Base-by-base conservation (phyloP, 2,329 filamentous ascomycete species). In the Dactylonectria estremocensis region DNA sequence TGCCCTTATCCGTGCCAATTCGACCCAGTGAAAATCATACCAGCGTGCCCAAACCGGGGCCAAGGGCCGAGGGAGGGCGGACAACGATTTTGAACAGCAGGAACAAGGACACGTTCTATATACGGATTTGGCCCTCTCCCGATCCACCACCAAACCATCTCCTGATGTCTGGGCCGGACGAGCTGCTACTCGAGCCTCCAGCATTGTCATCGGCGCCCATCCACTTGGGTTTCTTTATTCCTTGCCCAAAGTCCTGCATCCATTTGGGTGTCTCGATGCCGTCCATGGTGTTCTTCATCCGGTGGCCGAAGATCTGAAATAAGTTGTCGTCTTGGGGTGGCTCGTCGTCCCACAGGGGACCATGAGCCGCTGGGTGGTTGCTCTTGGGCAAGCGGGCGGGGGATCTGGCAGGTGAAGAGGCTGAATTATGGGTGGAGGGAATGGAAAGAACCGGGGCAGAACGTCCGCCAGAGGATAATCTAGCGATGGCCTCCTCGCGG, bases 211-310 rank as follows among this genome's bases (percentile, higher is more conserved):
- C 87, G 24, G 88, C 88, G 18, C 89, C 88, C 89, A 96, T 93
- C 94, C 94, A 97, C 75, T 90, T 92, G 5, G 94, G 94, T 77
- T 91, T 89, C 80, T 91, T 93, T 80, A 95, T 89, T 9, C 88
- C 88, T 65, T 89, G 86, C 1, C 90, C 88, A 31, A 94, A 85
- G 28, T 93, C 92, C 73, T 90, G 88, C 70, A 97, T 84, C 95
- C 95, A 98, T 70, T 91, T 91, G 0, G 96, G 95, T 33, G 91
- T 87, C 59, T 95, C 92, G 2, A 94, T 87, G 0, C 90, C 92
- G 68, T 98, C 95, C 59, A 98, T 90, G 0, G 96, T 98, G 77
- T 99, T 99, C 81, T 91, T 93, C 74, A 99, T 91, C 40, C 95
- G 88, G 77, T 97, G 93, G 0, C 93, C 91, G 68, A 98, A 90